Base-by-base conservation (phyloP, 1,284 basidiomycete species). In the Trichosporon sp. region DNA sequence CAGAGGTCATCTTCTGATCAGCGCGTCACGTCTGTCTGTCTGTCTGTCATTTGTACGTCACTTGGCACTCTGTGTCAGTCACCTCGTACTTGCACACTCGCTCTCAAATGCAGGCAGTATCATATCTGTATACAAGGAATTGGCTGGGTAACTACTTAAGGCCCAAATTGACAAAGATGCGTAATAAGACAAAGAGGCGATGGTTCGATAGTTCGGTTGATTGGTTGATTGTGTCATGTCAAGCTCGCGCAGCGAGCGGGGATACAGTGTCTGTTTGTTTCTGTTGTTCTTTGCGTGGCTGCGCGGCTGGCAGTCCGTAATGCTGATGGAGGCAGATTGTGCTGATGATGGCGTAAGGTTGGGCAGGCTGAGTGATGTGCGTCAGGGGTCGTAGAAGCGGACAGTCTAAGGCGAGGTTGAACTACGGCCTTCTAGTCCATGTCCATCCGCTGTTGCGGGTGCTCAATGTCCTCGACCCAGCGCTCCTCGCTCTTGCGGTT, bases 401-500 rank as follows among this genome's bases (percentile, higher is more conserved):
- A n/a, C n/a, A n/a, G n/a, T n/a, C n/a, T n/a, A n/a, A n/a, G 19
- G 19, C 29, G 46, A 52, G 23, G 46, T 25, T 8, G 19, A 14
- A 14, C 9, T 23, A 9, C 16, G 21, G 13, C 21, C 25, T 16
- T n/a, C 32, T 60, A 70, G 40, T 75, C 75, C 10, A 75, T 36
- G 34, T 75, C 74, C 74, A 77, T 77, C 10, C 65, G 37, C 32
- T 70, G 71, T 54, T 54, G 49, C 49, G 49, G 49, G 13, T 72
- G 71, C 27, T 54, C 70, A 16, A 74, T 67, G 60, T 78, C 66
- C 66, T 78, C 76, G 14, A 78, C 76, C 76, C 76, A 78, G 57
- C 70, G 59, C 60, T 78, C 73, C 31, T 68, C 63, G 52, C 61
- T 31, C 21, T 63, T 61, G 6, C 52, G 16, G 25, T 58, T 54